These are phyloP conservation scores for Pterocarpus santalinus DNA, from an alignment of 306 rosid species.

Conservation along the genomic window DNA sequence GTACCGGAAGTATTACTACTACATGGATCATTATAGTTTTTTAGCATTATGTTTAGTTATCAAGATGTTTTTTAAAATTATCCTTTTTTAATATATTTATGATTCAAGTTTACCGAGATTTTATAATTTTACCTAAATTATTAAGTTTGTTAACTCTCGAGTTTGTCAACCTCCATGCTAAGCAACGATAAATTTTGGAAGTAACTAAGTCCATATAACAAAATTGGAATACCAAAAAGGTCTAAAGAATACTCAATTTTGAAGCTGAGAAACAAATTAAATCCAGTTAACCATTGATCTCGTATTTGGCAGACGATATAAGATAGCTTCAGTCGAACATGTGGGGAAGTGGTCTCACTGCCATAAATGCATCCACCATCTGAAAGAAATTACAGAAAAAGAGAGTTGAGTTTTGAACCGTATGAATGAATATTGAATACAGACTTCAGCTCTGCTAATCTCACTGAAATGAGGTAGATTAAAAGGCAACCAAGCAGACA, in stretches of 20 bases:
- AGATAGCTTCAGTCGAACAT: slow-evolving; percentile 63
- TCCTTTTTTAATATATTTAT: too few relatives aligned
- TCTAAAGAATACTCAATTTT: slow-evolving; percentile 5
- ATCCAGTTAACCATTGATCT: slow-evolving; percentile 26
- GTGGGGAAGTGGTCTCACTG: slow-evolving; percentile 81
- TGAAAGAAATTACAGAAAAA: slow-evolving; percentile 43
- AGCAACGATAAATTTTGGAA: neutral
- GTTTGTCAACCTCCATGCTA: too few relatives aligned
- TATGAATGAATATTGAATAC: neutral
- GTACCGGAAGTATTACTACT: too few relatives aligned
- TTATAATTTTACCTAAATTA: too few relatives aligned
- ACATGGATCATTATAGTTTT: too few relatives aligned
- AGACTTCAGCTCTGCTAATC: neutral
- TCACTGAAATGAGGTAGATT: neutral
- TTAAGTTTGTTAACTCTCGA: too few relatives aligned
- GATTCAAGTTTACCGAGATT: too few relatives aligned
- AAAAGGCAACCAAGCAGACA: slow-evolving; percentile 10
- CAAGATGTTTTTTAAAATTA: too few relatives aligned
- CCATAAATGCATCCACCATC: slow-evolving; percentile 98
- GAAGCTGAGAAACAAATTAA: neutral
- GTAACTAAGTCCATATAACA: neutral
- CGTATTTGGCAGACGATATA: neutral
- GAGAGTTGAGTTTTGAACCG: slow-evolving; percentile 10
- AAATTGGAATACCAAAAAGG: neutral
- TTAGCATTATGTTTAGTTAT: too few relatives aligned